Percentiles rank a stretch among this genome's conserved stretches.
These are phyloP conservation scores for Nigrospora sphaerica DNA, from an alignment of 2,329 filamentous ascomycete species.

Conservation along the genomic window DNA sequence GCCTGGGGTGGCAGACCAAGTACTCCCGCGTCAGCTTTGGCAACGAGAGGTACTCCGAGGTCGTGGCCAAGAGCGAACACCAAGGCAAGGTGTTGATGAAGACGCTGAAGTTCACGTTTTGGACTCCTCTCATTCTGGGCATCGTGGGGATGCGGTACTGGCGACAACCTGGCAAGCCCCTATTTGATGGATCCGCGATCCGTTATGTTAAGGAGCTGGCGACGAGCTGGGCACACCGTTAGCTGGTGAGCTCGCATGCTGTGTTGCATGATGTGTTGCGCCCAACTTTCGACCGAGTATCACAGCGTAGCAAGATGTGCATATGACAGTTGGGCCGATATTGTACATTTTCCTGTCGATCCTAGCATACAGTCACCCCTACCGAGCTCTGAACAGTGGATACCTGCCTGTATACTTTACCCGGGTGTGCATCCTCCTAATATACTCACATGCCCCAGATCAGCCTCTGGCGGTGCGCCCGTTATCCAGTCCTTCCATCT, in stretches of 20 bases:
- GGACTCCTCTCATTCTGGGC: background rate
- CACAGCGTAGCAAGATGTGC: too few relatives aligned
- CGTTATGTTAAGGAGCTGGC: background rate
- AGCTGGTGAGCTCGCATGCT: too few relatives aligned
- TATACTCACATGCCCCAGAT: too few relatives aligned
- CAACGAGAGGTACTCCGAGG: conserved; percentile 83
- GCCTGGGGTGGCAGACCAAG: conserved; percentile 82
- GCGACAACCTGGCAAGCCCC: background rate
- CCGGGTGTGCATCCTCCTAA: too few relatives aligned
- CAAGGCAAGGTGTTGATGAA: conserved; percentile 58
- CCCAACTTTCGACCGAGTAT: too few relatives aligned
- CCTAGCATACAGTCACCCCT: too few relatives aligned
- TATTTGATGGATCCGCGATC: background rate
- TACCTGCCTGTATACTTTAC: too few relatives aligned
- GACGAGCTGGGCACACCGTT: background rate
- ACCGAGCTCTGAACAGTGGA: too few relatives aligned
- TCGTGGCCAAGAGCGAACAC: conserved; percentile 60
- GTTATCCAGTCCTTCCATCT: conserved; percentile 3
- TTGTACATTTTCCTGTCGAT: too few relatives aligned
- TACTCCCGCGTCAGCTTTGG: conserved; percentile 91
- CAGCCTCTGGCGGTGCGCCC: conserved; percentile 3
- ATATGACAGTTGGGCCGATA: too few relatives aligned
- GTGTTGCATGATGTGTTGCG: too few relatives aligned
- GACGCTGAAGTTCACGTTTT: conserved; percentile 24
- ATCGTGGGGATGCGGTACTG: background rate